These are phyloP conservation scores for Podospora anserina DNA, from an alignment of 495 filamentous ascomycete genomes.

Conservation along the genomic window DNA sequence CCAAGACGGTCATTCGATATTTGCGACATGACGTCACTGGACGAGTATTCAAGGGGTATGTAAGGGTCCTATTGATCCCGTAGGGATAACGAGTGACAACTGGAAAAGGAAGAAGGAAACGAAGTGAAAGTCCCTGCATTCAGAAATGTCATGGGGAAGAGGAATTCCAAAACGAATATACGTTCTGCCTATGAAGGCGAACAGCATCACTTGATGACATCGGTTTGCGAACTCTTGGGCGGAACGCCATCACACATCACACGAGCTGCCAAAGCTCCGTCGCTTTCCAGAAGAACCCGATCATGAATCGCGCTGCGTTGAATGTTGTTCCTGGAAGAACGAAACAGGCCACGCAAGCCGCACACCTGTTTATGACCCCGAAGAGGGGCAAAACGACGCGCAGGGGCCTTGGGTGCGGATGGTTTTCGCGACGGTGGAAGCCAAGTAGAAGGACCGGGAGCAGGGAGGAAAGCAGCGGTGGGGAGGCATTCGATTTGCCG, in stretches of 20 bases:
- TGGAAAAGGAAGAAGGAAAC: neutral
- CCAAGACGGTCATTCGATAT: neutral
- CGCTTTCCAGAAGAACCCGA: neutral
- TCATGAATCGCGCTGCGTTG: neutral
- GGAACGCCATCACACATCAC: neutral
- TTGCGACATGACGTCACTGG: conserved; percentile 4
- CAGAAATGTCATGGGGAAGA: neutral
- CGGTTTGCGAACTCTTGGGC: neutral
- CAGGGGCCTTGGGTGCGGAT: neutral
- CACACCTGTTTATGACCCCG: neutral
- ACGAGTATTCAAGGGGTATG: neutral
- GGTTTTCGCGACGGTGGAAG: conserved; percentile 2
- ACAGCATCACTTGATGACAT: conserved; percentile 5
- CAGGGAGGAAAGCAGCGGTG: neutral
- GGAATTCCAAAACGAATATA: neutral
- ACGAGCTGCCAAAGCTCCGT: neutral
- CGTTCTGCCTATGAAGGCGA: neutral
- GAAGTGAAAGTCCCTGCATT: neutral
- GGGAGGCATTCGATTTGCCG: neutral
- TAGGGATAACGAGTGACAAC: neutral
- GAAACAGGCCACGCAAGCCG: neutral
- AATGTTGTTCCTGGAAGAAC: neutral
- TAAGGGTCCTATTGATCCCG: neutral
- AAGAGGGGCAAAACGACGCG: neutral
- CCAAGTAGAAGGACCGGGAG: neutral